Conservation (phyloP, 257 asterid species). For the Nicotiana benthamiana region DNA sequence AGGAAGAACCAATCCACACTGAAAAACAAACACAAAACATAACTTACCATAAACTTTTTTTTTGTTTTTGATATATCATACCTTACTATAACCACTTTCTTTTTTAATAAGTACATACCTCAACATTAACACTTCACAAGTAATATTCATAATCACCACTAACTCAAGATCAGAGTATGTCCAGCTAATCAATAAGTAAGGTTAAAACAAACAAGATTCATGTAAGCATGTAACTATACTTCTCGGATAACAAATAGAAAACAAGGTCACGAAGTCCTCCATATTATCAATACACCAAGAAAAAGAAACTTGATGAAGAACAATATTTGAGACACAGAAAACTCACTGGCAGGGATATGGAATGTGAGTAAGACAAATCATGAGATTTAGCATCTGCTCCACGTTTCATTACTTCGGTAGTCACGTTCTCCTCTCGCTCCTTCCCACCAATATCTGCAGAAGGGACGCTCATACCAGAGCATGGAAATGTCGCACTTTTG, state of each 20-base stretch:
- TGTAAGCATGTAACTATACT: neutral
- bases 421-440: conserved; percentile 6
- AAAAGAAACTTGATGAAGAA: neutral
- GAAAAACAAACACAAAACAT: neutral
- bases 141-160: neutral
- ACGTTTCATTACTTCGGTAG: conserved; percentile 6
- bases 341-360: conserved; percentile 32
- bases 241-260: neutral
- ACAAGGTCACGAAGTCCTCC: neutral
- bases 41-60: neutral
- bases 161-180: neutral
- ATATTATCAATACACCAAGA: neutral
- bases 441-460: conserved; percentile 4
- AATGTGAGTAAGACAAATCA: conserved; percentile 13
- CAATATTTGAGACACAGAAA: neutral
- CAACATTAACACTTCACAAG: neutral
- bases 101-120: neutral
- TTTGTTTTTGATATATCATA: neutral
- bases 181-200: neutral
- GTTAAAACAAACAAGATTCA: neutral
- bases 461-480: conserved; percentile 1
- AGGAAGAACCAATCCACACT: neutral
- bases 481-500: conserved; percentile 16
- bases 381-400: conserved; percentile 16
- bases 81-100: neutral